Evolutionary conservation across 306 rosid genomes (phyloP).

Genomic region (Casuarina cunninghamiana): DNA sequence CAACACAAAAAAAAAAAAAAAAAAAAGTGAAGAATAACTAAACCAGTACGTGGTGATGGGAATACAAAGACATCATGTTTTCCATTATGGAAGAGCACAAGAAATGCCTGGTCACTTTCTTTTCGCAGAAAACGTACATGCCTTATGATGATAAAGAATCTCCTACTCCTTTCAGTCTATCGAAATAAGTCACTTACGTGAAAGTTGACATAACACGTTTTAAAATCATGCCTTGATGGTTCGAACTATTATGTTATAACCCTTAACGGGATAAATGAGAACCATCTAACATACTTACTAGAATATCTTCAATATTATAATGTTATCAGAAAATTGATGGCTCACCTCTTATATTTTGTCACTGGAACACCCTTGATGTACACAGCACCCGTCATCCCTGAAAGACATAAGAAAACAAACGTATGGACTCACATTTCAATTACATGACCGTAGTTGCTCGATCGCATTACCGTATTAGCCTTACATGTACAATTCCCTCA

Average conservation of each 20-base stretch:
- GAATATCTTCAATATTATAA: constrained; percentile 3
- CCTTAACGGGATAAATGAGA: neutral
- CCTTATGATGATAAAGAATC: neutral
- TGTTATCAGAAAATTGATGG: neutral
- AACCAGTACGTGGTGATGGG: neutral
- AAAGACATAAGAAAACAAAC: constrained; percentile 19
- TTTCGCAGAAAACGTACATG: neutral
- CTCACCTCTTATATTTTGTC: constrained; percentile 84
- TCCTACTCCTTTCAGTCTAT: neutral
- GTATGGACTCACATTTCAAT: neutral
- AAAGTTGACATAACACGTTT: neutral
- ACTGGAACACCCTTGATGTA: constrained; percentile 87
- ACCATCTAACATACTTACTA: constrained; percentile 5
- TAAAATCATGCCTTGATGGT: too few relatives aligned
- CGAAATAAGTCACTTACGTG: too few relatives aligned
- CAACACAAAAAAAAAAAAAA: neutral
- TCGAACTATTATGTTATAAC: neutral
- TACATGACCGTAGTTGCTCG: neutral
- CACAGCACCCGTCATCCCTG: constrained; percentile 93
- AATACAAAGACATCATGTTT: neutral
- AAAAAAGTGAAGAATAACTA: too few relatives aligned
- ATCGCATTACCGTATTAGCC: neutral
- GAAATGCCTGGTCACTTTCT: neutral
- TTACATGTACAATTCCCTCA: neutral
- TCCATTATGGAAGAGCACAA: neutral